Percentiles rank a stretch among this genome's conserved stretches.
Evolutionary conservation across 768 basidiomycete genomes (phyloP).

Genomic region (Rhizopogon vesiculosus): DNA sequence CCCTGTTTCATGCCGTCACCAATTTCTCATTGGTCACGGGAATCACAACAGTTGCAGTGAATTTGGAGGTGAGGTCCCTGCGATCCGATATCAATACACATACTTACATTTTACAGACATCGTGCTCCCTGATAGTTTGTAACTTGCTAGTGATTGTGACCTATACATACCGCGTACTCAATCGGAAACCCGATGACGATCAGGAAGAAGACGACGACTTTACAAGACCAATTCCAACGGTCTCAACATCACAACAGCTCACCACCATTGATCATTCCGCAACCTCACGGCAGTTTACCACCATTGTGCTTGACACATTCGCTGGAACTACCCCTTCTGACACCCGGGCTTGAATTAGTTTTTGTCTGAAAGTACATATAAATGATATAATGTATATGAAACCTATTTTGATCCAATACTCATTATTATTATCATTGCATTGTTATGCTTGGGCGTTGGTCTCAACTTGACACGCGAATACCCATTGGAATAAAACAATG

Average conservation of each 20-base stretch:
- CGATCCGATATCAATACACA: not conserved
- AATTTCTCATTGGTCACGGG: not conserved
- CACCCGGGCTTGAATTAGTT: not conserved
- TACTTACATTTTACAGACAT: not conserved
- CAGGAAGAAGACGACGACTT: constrained; percentile 6
- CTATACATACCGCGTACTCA: not conserved
- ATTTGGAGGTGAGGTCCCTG: not conserved
- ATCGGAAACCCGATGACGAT: not conserved
- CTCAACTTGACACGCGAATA: not conserved
- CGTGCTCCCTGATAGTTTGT: constrained; percentile 4
- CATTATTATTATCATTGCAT: not conserved
- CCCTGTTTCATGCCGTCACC: constrained; percentile 4
- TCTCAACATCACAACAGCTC: constrained; percentile 3
- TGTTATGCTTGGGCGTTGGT: not conserved
- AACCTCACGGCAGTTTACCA: not conserved
- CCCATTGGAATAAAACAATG: not conserved
- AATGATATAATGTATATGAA: not conserved
- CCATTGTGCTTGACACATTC: not conserved
- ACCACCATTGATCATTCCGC: constrained; percentile 17
- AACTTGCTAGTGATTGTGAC: constrained; percentile 8
- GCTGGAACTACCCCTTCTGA: not conserved
- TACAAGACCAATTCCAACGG: not conserved
- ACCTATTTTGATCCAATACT: not conserved
- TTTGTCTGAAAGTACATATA: not conserved
- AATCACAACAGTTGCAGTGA: not conserved